phyloP scores from a whole-genome alignment of 73 alveolate genomes.

The Symbiodinium natans region DNA sequence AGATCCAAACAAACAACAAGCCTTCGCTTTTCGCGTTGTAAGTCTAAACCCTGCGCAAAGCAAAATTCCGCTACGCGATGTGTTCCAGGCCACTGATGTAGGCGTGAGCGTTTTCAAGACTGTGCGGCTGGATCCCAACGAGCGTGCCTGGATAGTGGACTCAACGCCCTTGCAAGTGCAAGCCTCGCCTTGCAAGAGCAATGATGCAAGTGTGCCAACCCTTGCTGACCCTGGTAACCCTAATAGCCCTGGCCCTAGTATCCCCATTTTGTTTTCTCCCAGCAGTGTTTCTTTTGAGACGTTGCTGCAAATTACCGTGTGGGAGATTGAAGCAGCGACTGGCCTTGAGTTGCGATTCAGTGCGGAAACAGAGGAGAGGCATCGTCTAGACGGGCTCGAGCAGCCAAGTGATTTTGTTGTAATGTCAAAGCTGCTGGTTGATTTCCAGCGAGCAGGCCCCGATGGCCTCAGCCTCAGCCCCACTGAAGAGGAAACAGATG shows the following conservation, averaged over 20 bases:
- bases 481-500: not conserved
- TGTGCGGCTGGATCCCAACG: not conserved
- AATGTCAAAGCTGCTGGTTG: not conserved
- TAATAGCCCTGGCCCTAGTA: not conserved
- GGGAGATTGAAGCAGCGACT: not conserved
- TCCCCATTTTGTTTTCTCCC: not conserved
- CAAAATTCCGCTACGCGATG: not conserved
- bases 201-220: not conserved
- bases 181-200: not conserved
- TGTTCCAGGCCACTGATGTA: not conserved
- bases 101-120: not conserved
- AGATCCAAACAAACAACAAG: not conserved
- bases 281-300: not conserved
- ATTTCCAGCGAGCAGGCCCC: not conserved
- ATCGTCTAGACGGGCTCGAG: not conserved
- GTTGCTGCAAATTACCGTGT: not conserved
- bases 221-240: too few relatives aligned
- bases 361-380: too few relatives aligned
- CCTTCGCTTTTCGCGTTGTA: not conserved
- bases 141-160: not conserved
- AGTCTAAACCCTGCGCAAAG: not conserved
- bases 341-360: not conserved
- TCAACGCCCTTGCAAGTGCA: not conserved
- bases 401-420: not conserved
- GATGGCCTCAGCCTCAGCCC: not conserved